Evolutionary conservation across 2,329 filamentous ascomycete species (phyloP).

Genomic region (Phoma sp.): DNA sequence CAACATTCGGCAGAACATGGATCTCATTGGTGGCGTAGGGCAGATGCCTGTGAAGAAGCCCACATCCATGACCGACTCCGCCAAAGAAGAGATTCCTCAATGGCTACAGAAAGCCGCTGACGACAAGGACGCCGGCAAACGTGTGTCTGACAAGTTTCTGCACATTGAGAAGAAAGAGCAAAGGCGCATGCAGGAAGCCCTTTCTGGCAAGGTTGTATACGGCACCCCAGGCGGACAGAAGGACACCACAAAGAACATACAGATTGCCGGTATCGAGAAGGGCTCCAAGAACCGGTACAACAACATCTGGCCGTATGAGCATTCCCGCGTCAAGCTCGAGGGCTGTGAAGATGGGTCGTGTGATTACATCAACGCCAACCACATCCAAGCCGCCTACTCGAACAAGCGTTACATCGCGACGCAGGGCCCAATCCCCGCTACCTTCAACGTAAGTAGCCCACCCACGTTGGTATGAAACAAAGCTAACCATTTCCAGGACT

Average conservation of each 20-base stretch:
- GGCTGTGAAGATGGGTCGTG: conserved; percentile 71
- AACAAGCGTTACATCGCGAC: conserved; percentile 95
- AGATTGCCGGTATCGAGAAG: conserved; percentile 91
- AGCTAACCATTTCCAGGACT: conserved; percentile 68
- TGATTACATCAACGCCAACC: conserved; percentile 95
- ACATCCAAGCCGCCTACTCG: conserved; percentile 78
- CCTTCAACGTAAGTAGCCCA: conserved; percentile 74
- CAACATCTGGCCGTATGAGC: conserved; percentile 96
- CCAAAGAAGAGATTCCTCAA: conserved; percentile 65
- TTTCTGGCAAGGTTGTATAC: conserved; percentile 66
- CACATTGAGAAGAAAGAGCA: conserved; percentile 85
- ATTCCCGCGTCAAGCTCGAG: conserved; percentile 82
- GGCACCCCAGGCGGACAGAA: conserved; percentile 51
- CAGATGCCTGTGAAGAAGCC: conserved; percentile 72
- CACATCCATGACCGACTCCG: conserved; percentile 54
- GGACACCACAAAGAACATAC: conserved; percentile 60
- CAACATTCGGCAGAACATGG: conserved; percentile 96
- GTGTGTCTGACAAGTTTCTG: conserved; percentile 82
- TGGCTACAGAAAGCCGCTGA: conserved; percentile 79
- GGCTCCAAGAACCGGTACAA: conserved; percentile 97
- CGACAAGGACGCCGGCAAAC: conserved; percentile 74
- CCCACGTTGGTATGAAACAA: neutral
- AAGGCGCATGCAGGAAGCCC: conserved; percentile 86
- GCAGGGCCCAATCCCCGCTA: conserved; percentile 90
- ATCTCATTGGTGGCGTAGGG: conserved; percentile 89